Base-by-base conservation (phyloP, 441 rosid species). In the Bruguiera hainesii region DNA sequence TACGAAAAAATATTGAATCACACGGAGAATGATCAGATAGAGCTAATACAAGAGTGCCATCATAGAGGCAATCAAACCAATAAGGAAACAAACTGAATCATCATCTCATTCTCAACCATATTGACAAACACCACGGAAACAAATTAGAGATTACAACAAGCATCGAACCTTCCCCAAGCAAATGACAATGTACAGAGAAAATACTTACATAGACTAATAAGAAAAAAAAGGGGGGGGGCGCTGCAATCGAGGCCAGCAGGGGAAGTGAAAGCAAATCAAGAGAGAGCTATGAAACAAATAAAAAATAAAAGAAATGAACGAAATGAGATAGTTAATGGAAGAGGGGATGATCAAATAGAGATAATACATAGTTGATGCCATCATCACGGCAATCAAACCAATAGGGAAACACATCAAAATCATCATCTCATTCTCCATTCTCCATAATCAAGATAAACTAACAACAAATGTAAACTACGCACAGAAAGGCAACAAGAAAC, bases 21-120 rank as follows among this genome's bases (percentile, higher is more conserved):
- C 18, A 18, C 16, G 30, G 75, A 69, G 79, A 66, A 71, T 64
- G 82, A 81, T 75, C 84, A 75, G 84, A 71, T 78, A 81, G 84
- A 81, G 84, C 81, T 78, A 81, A 81, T 76, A 81, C 78, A 67
- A 69, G 60, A 64, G 50, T 78, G 81, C 84, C 84, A 81, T 81
- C 82, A 81, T 75, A 9, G 9, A 70, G 75, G 82, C 78, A 52
- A 67, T 75, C 82, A 78, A 78, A 75, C 82, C 79, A 75, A 78
- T 69, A 72, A 72, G 72, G 66, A 78, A 78, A 64, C 52, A 57
- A 30, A 18, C 15, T 11, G 6, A 33, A 20, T 70, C 73, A 70
- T 64, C 73, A 63, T 64, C 20, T 65, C 61, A 60, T 23, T 33
- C 59, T 30, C 29, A 18, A 37, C 5, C 18, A 10, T 37, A 37